Conservation (phyloP, 2,329 filamentous ascomycete genomes). For the Fusarium buxicola region DNA sequence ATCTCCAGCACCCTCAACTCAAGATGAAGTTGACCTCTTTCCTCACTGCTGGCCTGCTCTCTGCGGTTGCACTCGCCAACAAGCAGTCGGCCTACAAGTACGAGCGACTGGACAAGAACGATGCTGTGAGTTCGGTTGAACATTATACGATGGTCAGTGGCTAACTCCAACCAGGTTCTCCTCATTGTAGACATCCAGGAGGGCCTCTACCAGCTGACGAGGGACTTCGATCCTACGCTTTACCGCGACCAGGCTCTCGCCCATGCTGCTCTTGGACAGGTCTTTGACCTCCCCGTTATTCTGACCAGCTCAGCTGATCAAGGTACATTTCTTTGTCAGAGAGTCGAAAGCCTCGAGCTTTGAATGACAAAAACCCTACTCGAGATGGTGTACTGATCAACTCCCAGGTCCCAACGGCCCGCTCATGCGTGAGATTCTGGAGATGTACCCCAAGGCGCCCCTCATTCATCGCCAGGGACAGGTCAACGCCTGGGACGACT, state of each 20-base stretch:
- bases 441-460: constrained; percentile 74
- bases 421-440: constrained; percentile 74
- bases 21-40: constrained; percentile 40
- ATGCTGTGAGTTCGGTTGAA: constrained; percentile 33
- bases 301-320: constrained; percentile 75
- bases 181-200: constrained; percentile 54
- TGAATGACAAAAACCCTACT: neutral
- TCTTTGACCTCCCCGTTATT: constrained; percentile 76
- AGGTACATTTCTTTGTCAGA: too few species aligned
- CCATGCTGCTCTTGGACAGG: constrained; percentile 72
- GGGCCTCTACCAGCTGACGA: constrained; percentile 58
- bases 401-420: constrained; percentile 74
- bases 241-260: constrained; percentile 76
- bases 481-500: constrained; percentile 82
- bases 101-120: constrained; percentile 45
- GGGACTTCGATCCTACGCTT: constrained; percentile 74
- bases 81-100: constrained; percentile 32
- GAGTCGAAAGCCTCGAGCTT: too few species aligned
- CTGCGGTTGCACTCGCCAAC: constrained; percentile 26
- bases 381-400: constrained; percentile 46
- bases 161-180: constrained; percentile 42
- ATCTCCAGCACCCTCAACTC: neutral
- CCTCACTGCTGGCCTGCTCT: constrained; percentile 26
- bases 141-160: rapidly evolving
- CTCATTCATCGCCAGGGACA: constrained; percentile 76